Evolutionary conservation across 2,329 filamentous ascomycete genomes (phyloP).

Genomic region (Hymenoscyphus linearis): DNA sequence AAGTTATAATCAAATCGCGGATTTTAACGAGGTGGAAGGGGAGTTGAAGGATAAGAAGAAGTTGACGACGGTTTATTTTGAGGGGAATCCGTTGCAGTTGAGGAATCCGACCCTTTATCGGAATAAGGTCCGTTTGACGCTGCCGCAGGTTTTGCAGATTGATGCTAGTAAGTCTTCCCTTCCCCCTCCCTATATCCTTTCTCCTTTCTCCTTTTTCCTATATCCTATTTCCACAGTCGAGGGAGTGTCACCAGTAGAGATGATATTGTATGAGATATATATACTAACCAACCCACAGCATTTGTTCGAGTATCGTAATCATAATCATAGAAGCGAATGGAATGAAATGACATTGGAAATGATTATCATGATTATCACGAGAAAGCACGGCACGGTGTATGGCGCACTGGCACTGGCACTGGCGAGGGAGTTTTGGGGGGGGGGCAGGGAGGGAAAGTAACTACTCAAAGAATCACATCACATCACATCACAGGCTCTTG

Average conservation of each 20-base stretch:
- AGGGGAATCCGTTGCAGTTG: conserved; percentile 85
- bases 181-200: neutral
- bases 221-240: neutral
- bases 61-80: conserved; percentile 89
- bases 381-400: conserved; percentile 2
- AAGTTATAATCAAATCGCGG: conserved; percentile 75
- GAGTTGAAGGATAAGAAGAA: conserved; percentile 73
- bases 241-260: neutral
- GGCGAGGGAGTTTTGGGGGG: conserved; percentile 4
- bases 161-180: conserved; percentile 77
- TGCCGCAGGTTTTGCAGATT: conserved; percentile 88
- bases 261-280: too few relatives aligned
- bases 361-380: neutral
- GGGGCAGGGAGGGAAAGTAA: too few relatives aligned
- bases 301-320: conserved; percentile 32
- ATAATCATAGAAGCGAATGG: too few relatives aligned
- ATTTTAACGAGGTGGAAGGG: conserved; percentile 77
- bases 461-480: too few relatives aligned
- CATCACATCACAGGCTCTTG: neutral
- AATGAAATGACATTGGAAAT: neutral
- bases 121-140: conserved; percentile 83
- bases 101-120: conserved; percentile 78
- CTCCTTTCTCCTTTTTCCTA: too few relatives aligned
- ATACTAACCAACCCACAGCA: conserved; percentile 17
- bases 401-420: conserved; percentile 5